phyloP scores from a whole-genome alignment of 1,139 yeast genomes.

The Candida gigantensis region DNA sequence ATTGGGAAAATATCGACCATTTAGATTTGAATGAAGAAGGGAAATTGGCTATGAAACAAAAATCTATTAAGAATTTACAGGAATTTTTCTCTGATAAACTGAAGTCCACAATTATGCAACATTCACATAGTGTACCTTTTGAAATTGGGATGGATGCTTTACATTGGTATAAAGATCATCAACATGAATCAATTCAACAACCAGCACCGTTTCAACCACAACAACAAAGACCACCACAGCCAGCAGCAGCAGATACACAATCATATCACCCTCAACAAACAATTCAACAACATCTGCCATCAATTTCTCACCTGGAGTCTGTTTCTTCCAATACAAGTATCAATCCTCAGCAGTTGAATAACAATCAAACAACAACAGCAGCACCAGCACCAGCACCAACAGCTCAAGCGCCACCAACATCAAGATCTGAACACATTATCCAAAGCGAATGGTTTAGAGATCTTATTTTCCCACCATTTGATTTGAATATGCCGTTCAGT shows the following conservation, averaged over 20 bases:
- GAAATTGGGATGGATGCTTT: conserved; percentile 32
- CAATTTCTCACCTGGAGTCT: conserved; percentile 10
- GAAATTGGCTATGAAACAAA: conserved; percentile 13
- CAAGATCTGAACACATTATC: too few relatives aligned
- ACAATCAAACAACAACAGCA: conserved; percentile 4
- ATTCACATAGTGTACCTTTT: conserved; percentile 25
- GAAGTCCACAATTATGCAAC: conserved; percentile 10
- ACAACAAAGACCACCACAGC: conserved; percentile 2
- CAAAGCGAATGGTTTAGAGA: conserved; percentile 68
- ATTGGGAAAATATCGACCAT: conserved; percentile 37
- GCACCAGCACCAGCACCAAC: too few relatives aligned
- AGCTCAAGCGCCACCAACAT: too few relatives aligned
- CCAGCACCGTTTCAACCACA: conserved; percentile 5
- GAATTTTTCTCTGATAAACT: conserved; percentile 16
- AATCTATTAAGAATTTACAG: conserved; percentile 17
- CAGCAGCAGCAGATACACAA: conserved; percentile 3
- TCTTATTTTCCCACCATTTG: conserved; percentile 64
- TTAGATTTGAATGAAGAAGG: conserved; percentile 25
- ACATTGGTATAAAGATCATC: conserved; percentile 11
- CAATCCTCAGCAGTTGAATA: conserved; percentile 9
- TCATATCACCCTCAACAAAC: conserved; percentile 1
- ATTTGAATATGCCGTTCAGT: conserved; percentile 21
- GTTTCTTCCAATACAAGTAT: conserved; percentile 8
- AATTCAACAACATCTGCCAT: conserved; percentile 5
- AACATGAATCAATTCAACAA: conserved; percentile 4